Evolutionary conservation across 1,139 yeast species (phyloP), one percentile per base, ranked within the genome.

Genomic region (Starmera stellimalicola): DNA sequence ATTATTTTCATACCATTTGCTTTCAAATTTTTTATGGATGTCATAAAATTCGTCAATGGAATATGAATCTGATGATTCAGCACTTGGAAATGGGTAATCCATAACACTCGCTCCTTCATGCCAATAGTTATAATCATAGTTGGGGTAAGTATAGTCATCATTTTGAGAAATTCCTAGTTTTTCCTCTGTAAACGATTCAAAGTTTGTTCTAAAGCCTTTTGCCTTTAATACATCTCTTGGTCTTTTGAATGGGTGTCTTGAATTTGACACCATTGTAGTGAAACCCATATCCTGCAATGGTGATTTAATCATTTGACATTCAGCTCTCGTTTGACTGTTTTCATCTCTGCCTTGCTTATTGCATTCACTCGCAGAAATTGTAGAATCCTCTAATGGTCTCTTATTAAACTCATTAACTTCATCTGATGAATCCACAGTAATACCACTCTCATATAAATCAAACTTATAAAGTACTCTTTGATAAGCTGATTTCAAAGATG

Each of bases 401-500:
- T 46, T 50, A 28, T 44, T 45, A 8, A 34, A 31, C 4, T 18
- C 38, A 26, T 48, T 44, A 4, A 33, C 29, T 3, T 26, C 28
- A 2, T 37, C 35, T 11, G 37, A 27, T 23, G 26, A 7, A 19
- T 18, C 27, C 33, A 31, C 34, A 33, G 8, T 29, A 9, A 16
- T 28, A 16, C 33, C 34, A 12, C 37, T 35, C 16, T 44, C 41
- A 33, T 38, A 39, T 26, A 22, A 29, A 31, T 58, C 62, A 35
- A 45, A 56, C 5, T 52, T 56, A 26, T 43, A 36, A 20, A 58
- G 40, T 10, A 63, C 50, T 36, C 60, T 57, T 29, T 62, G 61
- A 41, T 74, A 76, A 0, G 82, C 72, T 2, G 73, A 58, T 48
- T 80, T 75, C 38, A 83, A 58, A 0, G 85, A 70, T 7, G 85